Evolutionary conservation across 2,329 filamentous ascomycete genomes (phyloP), one percentile per base, ranked within the genome.

Genomic region (Colletotrichum salicis): DNA sequence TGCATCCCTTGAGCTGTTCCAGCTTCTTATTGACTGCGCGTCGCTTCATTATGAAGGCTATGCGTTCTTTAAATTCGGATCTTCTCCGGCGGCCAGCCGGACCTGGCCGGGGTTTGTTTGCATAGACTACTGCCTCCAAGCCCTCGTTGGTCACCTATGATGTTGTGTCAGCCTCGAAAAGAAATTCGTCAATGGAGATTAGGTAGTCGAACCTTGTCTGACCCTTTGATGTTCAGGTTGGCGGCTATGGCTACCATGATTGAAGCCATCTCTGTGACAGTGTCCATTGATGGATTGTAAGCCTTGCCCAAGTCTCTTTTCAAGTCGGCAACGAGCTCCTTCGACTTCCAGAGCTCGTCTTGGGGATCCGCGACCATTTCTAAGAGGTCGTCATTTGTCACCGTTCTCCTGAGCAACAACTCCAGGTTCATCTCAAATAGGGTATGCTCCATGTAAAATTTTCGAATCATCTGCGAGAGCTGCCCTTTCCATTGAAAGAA

Each of bases 31-130:
- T 35, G 11, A 24, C 11, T 11, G 45, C 35, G 13, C 54, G 59
- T 2, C 66, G 52, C 2, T 58, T 69, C 60, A 69, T 69, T 8
- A 59, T 52, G n/a, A 64, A 69, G 13, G n/a, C 35, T 2, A 64
- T 51, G 7, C 66, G 66, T 11, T 64, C n/a, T 4, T 22, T 31
- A 5, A 69, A 64, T 2, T 64, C 5, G 1, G 57, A 64, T 3
- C 19, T 24, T 11, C 24, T 13, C 2, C 66, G 62, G 13, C 48
- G 22, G 3, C n/a, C 24, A 10, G 51, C n/a, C 10, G 60, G 51
- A 1, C 11, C 24, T 0, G 59, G 41, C 8, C 55, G 1, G 1
- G 66, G 52, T 8, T 33, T 51, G 12, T 69, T 69, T 5, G 60
- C 27, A 5, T 13, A 64, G 1, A 69, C 60, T 1, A 69, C n/a